phyloP scores from a whole-genome alignment of 306 rosid genomes.

The Cicer yamashitae region DNA sequence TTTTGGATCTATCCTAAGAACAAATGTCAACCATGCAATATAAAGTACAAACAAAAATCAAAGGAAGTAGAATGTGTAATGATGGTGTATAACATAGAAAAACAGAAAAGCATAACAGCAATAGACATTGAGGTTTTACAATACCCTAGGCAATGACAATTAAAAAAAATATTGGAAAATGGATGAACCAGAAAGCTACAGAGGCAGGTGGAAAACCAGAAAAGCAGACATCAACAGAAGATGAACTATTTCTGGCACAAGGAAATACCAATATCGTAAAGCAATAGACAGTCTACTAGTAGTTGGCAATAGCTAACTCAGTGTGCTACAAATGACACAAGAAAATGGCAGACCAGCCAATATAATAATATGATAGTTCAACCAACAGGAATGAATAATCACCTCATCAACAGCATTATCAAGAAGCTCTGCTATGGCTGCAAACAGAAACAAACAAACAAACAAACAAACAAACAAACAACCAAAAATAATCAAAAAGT shows the following conservation, averaged over 20 bases:
- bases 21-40: slow-evolving; percentile 53
- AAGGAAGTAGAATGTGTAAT: slow-evolving; percentile 28
- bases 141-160: slow-evolving; percentile 28
- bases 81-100: slow-evolving; percentile 36
- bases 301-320: slow-evolving; percentile 21
- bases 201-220: background rate
- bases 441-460: slow-evolving; percentile 43
- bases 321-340: slow-evolving; percentile 1
- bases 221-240: slow-evolving; percentile 1
- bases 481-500: slow-evolving; percentile 13
- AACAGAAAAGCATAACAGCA: background rate
- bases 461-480: slow-evolving; percentile 2
- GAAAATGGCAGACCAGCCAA: slow-evolving; percentile 7
- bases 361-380: slow-evolving; percentile 35
- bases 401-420: slow-evolving; percentile 99
- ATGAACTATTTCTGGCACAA: slow-evolving; percentile 10
- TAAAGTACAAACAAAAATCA: slow-evolving; percentile 46
- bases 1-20: slow-evolving; percentile 81
- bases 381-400: slow-evolving; percentile 40
- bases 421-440: slow-evolving; percentile 92
- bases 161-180: slow-evolving; percentile 2
- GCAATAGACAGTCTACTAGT: background rate
- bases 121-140: slow-evolving; percentile 17
- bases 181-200: slow-evolving; percentile 9
- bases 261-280: slow-evolving; percentile 6